Percentiles rank a stretch among this genome's conserved stretches.
Evolutionary conservation across 2,329 filamentous ascomycete genomes (phyloP).

Genomic region (Pseudogymnoascus sp.): DNA sequence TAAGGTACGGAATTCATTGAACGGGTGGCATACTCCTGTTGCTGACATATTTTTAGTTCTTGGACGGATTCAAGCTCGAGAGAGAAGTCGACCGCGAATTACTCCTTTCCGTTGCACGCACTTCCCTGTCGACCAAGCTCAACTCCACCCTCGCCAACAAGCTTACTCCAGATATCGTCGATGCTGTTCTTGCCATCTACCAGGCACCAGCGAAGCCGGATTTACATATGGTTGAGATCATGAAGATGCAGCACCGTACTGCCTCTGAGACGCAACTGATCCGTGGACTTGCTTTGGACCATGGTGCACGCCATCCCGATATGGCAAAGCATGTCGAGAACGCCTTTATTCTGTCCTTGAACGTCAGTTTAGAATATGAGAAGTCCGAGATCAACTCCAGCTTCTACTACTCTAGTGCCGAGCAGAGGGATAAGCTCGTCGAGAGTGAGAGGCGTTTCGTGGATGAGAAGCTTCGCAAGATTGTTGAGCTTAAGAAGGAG

Average conservation of each 20-base stretch:
- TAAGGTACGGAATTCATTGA: conserved; percentile 49
- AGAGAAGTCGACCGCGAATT: conserved; percentile 89
- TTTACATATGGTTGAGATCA: conserved; percentile 98
- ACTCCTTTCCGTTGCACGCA: conserved; percentile 84
- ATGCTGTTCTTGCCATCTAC: conserved; percentile 92
- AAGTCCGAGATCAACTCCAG: conserved; percentile 99
- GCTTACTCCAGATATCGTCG: conserved; percentile 90
- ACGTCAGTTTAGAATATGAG: conserved; percentile 96
- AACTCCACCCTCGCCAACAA: conserved; percentile 82
- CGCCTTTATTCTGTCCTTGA: conserved; percentile 88
- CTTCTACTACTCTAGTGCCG: conserved; percentile 96
- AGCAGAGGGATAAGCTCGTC: conserved; percentile 95
- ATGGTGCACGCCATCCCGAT: conserved; percentile 92
- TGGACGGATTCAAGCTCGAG: conserved; percentile 86
- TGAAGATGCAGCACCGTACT: conserved; percentile 99
- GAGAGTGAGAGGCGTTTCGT: conserved; percentile 95
- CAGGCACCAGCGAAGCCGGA: conserved; percentile 85
- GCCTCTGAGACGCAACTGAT: conserved; percentile 96
- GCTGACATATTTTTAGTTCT: conserved; percentile 52
- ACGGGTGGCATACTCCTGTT: conserved; percentile 2
- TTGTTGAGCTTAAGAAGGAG: conserved; percentile 95
- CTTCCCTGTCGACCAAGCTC: conserved; percentile 90
- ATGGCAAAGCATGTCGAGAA: conserved; percentile 98
- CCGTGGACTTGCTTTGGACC: conserved; percentile 83
- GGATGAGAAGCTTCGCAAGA: conserved; percentile 93